These are phyloP conservation scores for Kernera saxatilis DNA, from an alignment of 345 rosid genomes.

Conservation along the genomic window DNA sequence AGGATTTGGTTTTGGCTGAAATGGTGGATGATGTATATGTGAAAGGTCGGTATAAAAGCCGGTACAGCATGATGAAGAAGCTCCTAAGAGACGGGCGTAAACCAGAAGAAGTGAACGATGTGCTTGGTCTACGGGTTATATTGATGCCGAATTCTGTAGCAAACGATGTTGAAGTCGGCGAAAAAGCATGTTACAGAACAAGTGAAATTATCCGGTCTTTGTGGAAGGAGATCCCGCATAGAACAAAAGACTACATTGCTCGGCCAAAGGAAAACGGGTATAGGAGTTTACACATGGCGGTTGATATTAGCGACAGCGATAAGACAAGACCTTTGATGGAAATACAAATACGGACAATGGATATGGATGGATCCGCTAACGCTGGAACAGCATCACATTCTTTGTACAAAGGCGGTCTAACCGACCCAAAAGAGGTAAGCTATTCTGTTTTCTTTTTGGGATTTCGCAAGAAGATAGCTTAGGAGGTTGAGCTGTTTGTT, in stretches of 20 bases:
- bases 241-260: conserved; percentile 82
- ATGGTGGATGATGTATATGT: conserved; percentile 61
- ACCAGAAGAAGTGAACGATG: conserved; percentile 80
- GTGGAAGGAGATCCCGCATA: conserved; percentile 81
- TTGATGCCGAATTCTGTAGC: conserved; percentile 45
- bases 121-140: conserved; percentile 77
- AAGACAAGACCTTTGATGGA: conserved; percentile 74
- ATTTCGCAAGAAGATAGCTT: neutral
- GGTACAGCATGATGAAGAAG: conserved; percentile 94
- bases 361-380: conserved; percentile 77
- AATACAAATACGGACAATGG: conserved; percentile 76
- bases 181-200: conserved; percentile 64
- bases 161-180: conserved; percentile 39
- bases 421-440: conserved; percentile 80
- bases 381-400: conserved; percentile 92
- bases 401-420: conserved; percentile 78
- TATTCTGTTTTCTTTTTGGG: neutral
- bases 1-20: conserved; percentile 43
- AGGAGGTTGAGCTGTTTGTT: neutral
- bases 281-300: conserved; percentile 90
- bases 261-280: conserved; percentile 82
- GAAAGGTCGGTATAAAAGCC: conserved; percentile 78
- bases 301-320: conserved; percentile 66
- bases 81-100: conserved; percentile 79
- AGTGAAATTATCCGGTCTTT: conserved; percentile 52